Conservation (phyloP, 805 yeast species). For the Candida schatavii region DNA sequence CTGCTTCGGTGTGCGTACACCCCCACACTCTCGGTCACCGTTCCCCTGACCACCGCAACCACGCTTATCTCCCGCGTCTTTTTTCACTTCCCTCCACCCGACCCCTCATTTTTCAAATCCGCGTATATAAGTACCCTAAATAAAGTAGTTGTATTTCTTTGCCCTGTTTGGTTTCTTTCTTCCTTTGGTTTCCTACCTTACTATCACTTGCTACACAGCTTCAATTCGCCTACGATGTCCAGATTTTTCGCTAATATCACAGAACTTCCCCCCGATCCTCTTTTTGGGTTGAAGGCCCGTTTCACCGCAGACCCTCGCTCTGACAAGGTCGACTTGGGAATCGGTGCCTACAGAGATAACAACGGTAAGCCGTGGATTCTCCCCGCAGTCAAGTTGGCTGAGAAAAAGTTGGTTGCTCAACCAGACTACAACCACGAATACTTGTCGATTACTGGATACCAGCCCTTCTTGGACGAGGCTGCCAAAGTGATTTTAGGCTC, state of each 20-base stretch:
- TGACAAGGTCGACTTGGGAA: slow-evolving; percentile 79
- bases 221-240: slow-evolving; percentile 26
- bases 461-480: slow-evolving; percentile 64
- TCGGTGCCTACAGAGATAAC: slow-evolving; percentile 76
- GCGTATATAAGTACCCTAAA: no score
- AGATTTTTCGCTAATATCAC: slow-evolving; percentile 48
- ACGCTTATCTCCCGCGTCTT: no score
- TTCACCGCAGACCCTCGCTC: slow-evolving; percentile 54
- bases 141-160: no score
- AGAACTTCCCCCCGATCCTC: slow-evolving; percentile 80
- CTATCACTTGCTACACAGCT: no score
- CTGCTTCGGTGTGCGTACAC: no score
- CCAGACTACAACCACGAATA: slow-evolving; percentile 81
- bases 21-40: no score
- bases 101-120: no score
- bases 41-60: no score
- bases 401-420: slow-evolving; percentile 55
- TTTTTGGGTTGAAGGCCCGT: slow-evolving; percentile 77
- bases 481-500: slow-evolving; percentile 71
- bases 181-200: no score
- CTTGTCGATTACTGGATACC: slow-evolving; percentile 76
- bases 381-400: slow-evolving; percentile 70
- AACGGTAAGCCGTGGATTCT: slow-evolving; percentile 69
- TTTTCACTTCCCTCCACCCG: no score
- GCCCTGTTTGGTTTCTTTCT: no score